phyloP scores from a whole-genome alignment of 805 yeast species.

The Candida nanaspora region DNA sequence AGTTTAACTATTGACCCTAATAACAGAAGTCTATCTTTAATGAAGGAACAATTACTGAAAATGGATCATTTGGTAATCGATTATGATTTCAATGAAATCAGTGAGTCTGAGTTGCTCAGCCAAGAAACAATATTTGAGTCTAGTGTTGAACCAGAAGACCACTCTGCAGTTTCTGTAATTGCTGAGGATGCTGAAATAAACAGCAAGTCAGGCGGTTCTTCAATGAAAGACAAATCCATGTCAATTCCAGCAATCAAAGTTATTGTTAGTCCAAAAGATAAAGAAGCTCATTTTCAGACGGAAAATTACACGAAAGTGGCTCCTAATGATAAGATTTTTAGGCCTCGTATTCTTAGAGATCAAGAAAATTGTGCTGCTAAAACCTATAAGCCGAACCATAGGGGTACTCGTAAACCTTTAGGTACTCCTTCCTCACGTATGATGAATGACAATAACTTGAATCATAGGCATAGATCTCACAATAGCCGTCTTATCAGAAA shows the following conservation, averaged over 20 bases:
- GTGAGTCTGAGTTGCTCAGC: constrained; percentile 8
- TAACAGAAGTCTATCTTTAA: constrained; percentile 60
- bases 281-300: background rate
- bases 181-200: constrained; percentile 13
- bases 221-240: constrained; percentile 22
- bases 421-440: constrained; percentile 52
- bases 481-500: constrained; percentile 3
- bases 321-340: background rate
- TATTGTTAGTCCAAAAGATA: constrained; percentile 10
- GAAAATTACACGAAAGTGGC: background rate
- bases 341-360: background rate
- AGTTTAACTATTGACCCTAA: constrained; percentile 80
- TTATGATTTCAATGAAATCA: constrained; percentile 33
- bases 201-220: constrained; percentile 7
- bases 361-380: background rate
- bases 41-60: constrained; percentile 52
- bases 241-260: constrained; percentile 4
- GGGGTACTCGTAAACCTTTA: constrained; percentile 49
- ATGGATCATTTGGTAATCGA: constrained; percentile 75
- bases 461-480: constrained; percentile 3
- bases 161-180: background rate
- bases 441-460: constrained; percentile 1
- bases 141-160: background rate
- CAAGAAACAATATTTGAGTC: constrained; percentile 11
- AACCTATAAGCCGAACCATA: constrained; percentile 17